Conservation (phyloP, 2,329 filamentous ascomycete genomes). For the Aspergillus ruber region DNA sequence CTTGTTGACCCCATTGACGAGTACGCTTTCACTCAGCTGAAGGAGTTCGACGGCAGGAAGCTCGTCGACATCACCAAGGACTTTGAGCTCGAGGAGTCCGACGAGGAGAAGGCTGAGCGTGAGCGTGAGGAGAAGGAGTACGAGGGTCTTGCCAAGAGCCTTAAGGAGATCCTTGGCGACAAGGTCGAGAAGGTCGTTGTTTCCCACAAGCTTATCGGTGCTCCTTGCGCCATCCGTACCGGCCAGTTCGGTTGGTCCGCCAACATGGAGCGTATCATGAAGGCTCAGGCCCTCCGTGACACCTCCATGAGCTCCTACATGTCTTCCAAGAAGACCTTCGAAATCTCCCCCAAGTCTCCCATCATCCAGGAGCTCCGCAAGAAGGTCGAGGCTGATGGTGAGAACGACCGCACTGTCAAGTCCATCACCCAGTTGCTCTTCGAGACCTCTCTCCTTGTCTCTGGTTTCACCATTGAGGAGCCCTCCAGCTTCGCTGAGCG, state of each 20-base stretch:
- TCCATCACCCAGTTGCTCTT: slow-evolving; percentile 97
- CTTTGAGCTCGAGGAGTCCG: slow-evolving; percentile 99
- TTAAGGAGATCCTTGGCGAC: slow-evolving; percentile 99
- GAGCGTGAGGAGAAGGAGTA: slow-evolving; percentile 98
- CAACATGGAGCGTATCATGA: slow-evolving; percentile 99
- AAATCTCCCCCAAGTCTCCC: slow-evolving; percentile 97
- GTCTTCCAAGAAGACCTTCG: slow-evolving; percentile 99
- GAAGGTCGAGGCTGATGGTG: slow-evolving; percentile 95
- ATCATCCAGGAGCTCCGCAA: slow-evolving; percentile 99
- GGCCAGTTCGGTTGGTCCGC: slow-evolving; percentile 99
- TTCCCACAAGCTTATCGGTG: slow-evolving; percentile 89
- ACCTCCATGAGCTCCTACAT: slow-evolving; percentile 99
- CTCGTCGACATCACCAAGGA: slow-evolving; percentile 99
- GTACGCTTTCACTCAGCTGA: slow-evolving; percentile 99
- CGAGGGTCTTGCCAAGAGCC: slow-evolving; percentile 86
- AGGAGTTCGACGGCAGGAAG: slow-evolving; percentile 99
- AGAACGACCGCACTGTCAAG: slow-evolving; percentile 99
- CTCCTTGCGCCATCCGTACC: slow-evolving; percentile 97
- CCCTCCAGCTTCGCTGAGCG: slow-evolving; percentile 96
- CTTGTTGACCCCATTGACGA: slow-evolving; percentile 98
- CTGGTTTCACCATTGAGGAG: slow-evolving; percentile 99
- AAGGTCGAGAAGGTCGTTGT: slow-evolving; percentile 99
- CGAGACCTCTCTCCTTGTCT: slow-evolving; percentile 97
- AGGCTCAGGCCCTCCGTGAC: slow-evolving; percentile 98
- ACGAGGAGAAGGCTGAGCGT: slow-evolving; percentile 95